A percentile compares a stretch with the other conserved stretches of the same genome.
Conservation (phyloP, 306 rosid species). For the Fagus sylvatica region DNA sequence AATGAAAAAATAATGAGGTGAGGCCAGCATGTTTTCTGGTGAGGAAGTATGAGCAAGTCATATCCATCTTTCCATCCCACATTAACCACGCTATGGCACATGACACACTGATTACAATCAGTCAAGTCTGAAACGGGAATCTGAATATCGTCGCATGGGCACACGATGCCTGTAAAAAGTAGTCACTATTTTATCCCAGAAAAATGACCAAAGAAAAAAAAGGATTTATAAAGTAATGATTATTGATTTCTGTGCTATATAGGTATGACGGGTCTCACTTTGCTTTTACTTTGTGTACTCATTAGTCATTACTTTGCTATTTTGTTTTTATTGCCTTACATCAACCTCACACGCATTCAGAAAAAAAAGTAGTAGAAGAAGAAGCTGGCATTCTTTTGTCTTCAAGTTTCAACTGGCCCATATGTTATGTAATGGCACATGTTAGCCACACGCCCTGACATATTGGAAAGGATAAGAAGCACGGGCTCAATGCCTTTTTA, state of each 20-base stretch:
- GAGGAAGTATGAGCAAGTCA: background rate
- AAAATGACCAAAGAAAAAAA: background rate
- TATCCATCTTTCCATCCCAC: background rate
- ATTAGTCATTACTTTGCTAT: background rate
- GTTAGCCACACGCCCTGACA: slow-evolving; percentile 7
- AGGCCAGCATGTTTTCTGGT: background rate
- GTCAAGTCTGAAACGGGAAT: background rate
- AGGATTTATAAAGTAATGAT: background rate
- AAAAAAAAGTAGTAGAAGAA: background rate
- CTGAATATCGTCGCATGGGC: slow-evolving; percentile 1
- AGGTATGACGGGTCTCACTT: background rate
- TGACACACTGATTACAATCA: background rate
- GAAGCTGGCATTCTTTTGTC: background rate
- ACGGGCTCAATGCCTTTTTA: background rate
- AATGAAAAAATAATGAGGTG: too few relatives aligned
- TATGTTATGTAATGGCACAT: background rate
- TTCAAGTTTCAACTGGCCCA: background rate
- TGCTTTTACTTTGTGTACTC: background rate
- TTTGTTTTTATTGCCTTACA: background rate
- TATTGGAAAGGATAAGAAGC: slow-evolving; percentile 1
- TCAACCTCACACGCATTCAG: background rate
- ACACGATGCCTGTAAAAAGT: background rate
- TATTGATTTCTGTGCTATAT: background rate
- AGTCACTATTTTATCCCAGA: background rate
- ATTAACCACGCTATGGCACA: background rate